Conservation (phyloP, 2,329 filamentous ascomycete genomes). For the Alternaria gaisen region DNA sequence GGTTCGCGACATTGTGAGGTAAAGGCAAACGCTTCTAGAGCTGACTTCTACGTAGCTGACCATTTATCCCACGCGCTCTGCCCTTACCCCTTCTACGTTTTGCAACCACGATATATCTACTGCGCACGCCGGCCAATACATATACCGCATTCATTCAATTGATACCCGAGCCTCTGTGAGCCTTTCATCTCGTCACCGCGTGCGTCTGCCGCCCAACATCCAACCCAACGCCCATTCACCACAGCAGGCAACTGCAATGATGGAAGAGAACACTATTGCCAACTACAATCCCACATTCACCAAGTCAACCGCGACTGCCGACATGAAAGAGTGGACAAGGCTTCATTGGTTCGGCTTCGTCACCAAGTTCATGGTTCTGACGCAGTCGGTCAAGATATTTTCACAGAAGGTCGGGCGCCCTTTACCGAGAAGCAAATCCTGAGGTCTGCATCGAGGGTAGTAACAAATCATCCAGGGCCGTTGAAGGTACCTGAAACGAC, state of each 20-base stretch:
- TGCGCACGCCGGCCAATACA: too few relatives aligned
- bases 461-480: rapidly evolving
- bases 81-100: neutral
- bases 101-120: neutral
- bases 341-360: neutral
- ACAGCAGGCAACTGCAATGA: neutral
- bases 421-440: neutral
- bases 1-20: neutral
- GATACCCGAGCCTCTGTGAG: neutral
- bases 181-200: neutral
- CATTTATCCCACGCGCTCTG: neutral
- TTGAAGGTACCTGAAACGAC: rapidly evolving
- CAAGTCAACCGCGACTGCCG: neutral
- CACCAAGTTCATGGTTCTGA: neutral
- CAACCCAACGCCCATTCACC: too few relatives aligned
- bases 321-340: neutral
- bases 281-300: neutral
- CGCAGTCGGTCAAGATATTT: neutral
- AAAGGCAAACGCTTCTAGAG: neutral
- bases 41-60: neutral
- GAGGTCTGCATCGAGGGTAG: rapidly evolving
- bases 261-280: neutral
- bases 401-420: neutral
- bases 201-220: neutral
- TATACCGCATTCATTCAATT: neutral